phyloP scores from a whole-genome alignment of 768 basidiomycete species.

The Lactarius akahatsu region DNA sequence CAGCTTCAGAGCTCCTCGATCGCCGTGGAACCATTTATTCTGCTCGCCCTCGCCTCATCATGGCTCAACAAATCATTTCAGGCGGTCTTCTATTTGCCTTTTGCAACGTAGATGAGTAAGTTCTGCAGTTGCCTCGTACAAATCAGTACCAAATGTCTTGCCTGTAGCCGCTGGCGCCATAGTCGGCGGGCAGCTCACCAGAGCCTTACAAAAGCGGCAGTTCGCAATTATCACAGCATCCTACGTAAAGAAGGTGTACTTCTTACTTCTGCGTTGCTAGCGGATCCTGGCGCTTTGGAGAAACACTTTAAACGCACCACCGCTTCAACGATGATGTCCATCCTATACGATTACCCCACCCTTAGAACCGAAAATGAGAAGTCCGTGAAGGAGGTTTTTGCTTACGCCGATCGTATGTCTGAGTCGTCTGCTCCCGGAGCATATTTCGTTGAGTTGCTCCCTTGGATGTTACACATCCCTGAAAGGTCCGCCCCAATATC shows the following conservation, averaged over 20 bases:
- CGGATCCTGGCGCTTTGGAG: background rate
- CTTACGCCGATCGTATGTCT: background rate
- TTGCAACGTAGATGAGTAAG: background rate
- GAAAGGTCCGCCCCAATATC: background rate
- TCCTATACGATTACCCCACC: background rate
- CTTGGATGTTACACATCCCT: background rate
- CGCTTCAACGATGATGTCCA: background rate
- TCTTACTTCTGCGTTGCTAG: background rate
- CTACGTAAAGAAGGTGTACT: background rate
- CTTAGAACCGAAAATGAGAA: background rate
- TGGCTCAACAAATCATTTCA: background rate
- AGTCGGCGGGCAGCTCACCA: background rate
- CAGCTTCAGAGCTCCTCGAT: background rate
- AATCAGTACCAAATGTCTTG: background rate
- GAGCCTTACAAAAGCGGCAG: background rate
- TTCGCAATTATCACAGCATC: background rate
- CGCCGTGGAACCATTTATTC: background rate
- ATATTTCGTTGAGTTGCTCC: background rate
- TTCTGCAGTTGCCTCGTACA: background rate
- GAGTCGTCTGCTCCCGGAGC: background rate
- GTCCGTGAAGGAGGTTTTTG: background rate
- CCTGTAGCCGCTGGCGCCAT: background rate
- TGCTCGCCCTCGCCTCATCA: background rate
- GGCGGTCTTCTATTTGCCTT: background rate
- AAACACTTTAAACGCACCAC: background rate